Evolutionary conservation across 768 basidiomycete genomes (phyloP).

Genomic region (Cystobasidium ongulense): DNA sequence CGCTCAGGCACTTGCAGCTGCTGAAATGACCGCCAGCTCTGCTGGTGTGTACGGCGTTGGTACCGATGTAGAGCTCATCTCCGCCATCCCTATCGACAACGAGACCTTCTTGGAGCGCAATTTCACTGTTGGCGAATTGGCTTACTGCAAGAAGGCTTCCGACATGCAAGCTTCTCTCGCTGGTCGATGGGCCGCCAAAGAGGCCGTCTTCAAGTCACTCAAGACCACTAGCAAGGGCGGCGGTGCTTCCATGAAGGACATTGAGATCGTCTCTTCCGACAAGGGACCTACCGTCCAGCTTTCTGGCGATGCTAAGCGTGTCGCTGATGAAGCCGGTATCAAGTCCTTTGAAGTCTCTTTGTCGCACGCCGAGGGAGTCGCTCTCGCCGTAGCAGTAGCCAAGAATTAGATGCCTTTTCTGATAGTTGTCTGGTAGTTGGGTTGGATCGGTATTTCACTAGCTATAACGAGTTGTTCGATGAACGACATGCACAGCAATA

Average conservation of each 20-base stretch:
- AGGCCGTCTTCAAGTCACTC: constrained; percentile 82
- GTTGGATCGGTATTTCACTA: background rate
- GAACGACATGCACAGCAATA: too few relatives aligned
- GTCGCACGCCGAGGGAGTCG: constrained; percentile 54
- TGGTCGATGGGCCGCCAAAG: constrained; percentile 94
- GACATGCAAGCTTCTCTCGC: constrained; percentile 84
- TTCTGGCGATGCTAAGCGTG: constrained; percentile 66
- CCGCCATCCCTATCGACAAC: constrained; percentile 80
- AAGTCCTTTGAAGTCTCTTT: constrained; percentile 69
- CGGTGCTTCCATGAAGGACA: constrained; percentile 89
- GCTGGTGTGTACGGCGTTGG: constrained; percentile 38
- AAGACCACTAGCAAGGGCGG: constrained; percentile 85
- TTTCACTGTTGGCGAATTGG: constrained; percentile 79
- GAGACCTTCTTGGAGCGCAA: constrained; percentile 79
- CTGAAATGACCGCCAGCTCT: constrained; percentile 27
- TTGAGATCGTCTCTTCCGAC: constrained; percentile 72
- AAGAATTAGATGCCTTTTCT: constrained; percentile 10
- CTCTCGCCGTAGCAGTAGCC: constrained; percentile 35
- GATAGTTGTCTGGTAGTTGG: background rate
- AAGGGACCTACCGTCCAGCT: constrained; percentile 71
- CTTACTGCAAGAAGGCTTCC: constrained; percentile 78
- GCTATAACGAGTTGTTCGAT: too few relatives aligned
- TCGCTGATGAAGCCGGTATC: constrained; percentile 66
- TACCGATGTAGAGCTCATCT: constrained; percentile 55
- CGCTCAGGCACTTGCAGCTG: constrained; percentile 6